Base-by-base conservation (phyloP, 164 flowering plant genomes). In the Vitis cinerea region DNA sequence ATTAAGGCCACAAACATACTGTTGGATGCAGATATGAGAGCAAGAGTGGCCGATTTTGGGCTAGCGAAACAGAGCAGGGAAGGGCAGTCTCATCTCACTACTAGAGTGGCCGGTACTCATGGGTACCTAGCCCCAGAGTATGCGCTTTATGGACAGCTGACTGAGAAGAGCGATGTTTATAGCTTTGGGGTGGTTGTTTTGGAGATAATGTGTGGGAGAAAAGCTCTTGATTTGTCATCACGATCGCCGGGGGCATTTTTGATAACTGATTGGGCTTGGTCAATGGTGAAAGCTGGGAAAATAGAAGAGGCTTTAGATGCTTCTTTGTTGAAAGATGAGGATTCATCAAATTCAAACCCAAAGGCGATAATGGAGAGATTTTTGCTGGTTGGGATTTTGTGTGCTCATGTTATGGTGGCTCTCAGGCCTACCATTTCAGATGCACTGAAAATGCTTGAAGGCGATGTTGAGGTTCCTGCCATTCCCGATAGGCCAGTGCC, bases 351-450 rank as follows among this genome's bases (percentile, higher is more conserved):
- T 23, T 55, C 79, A 7, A 82, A 88, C 69, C 92, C 90, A 0
- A 88, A 55, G 71, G 79, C 67, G 13, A 76, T 87, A 19, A 89
- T 88, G 94, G 89, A 86, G 74, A 87, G 95, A 63, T 93, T 86
- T 71, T 75, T 93, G 48, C 67, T 80, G 62, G 93, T 91, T 51
- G 98, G 97, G 50, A 84, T 91, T 47, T 67, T 91, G 73, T 93
- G 98, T 80, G 85, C 98, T 68, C 97, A 93, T 86, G 86, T 90
- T 6, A 88, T 91, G 97, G 98, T 91, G 59, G 94, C 93, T 64
- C 71, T 88, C 23, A 81, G 95, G 79, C 95, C 95, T 1, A 90
- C 90, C 8, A 88, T 90, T 52, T 9, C 73, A 67, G 97, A 93
- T 50, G 91, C 97, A 0, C 64, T 91, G 60, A 89, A 81, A 79